Conservation (phyloP, 805 yeast genomes). For the Metschnikowia matae region DNA sequence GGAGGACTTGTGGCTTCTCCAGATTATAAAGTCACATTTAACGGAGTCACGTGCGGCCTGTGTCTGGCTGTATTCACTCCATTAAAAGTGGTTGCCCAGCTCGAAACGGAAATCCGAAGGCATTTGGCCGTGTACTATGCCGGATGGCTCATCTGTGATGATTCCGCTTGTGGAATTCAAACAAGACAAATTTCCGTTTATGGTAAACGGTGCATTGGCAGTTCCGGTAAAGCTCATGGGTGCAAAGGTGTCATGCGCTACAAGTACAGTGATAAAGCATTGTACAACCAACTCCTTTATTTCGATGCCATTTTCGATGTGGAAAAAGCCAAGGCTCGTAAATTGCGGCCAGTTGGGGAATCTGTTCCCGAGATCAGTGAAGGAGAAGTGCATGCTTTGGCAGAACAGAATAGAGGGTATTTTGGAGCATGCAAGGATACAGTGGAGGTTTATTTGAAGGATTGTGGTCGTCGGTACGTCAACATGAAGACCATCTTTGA, state of each 20-base stretch:
- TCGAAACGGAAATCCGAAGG: conserved; percentile 67
- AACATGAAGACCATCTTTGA: conserved; percentile 80
- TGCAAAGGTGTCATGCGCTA: conserved; percentile 81
- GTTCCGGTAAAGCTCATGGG: conserved; percentile 54
- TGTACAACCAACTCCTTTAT: conserved; percentile 83
- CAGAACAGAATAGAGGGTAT: conserved; percentile 70
- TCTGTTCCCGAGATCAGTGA: conserved; percentile 19
- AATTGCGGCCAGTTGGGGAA: conserved; percentile 42
- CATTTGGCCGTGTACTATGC: conserved; percentile 76
- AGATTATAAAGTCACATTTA: conserved; percentile 56
- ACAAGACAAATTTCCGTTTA: conserved; percentile 88
- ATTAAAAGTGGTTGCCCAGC: conserved; percentile 60
- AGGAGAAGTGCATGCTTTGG: conserved; percentile 65
- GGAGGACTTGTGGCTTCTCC: conserved; percentile 70
- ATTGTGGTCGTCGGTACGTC: conserved; percentile 87
- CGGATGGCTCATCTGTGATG: conserved; percentile 86
- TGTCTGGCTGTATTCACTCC: conserved; percentile 54
- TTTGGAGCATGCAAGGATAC: conserved; percentile 54
- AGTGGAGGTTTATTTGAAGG: conserved; percentile 66
- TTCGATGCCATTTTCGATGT: conserved; percentile 76
- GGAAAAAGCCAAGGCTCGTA: conserved; percentile 62
- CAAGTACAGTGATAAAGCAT: conserved; percentile 69
- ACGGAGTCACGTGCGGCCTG: conserved; percentile 66
- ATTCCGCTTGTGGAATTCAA: conserved; percentile 68
- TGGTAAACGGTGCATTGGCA: conserved; percentile 79